These are phyloP conservation scores for Tricholomella constricta DNA, from an alignment of 768 basidiomycete genomes.

Conservation along the genomic window DNA sequence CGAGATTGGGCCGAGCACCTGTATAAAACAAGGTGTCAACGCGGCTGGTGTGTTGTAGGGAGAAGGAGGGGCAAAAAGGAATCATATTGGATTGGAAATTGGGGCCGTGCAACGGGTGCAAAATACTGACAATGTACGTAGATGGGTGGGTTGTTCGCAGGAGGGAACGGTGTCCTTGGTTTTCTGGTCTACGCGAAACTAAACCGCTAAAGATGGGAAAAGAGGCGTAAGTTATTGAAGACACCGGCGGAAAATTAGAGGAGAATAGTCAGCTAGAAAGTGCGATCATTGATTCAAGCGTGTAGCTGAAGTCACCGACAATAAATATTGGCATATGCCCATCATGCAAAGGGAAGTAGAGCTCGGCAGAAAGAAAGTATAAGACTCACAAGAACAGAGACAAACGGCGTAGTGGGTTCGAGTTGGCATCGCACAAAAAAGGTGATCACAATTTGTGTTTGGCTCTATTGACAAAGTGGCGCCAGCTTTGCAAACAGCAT, in stretches of 20 bases:
- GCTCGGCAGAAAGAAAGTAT: neutral
- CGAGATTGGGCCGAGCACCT: conserved; percentile 6
- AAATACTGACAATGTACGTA: conserved; percentile 21
- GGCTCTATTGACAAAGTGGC: conserved; percentile 32
- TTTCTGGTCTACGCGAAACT: neutral
- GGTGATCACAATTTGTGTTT: conserved; percentile 23
- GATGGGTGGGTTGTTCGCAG: neutral
- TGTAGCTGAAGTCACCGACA: conserved; percentile 57
- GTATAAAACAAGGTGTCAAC: conserved; percentile 15
- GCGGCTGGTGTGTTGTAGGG: neutral
- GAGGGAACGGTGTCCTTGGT: neutral
- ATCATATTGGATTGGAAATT: conserved; percentile 13
- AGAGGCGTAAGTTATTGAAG: conserved; percentile 1
- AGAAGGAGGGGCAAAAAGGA: neutral
- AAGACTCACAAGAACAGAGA: conserved; percentile 29
- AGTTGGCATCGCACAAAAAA: conserved; percentile 5
- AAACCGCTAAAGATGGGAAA: neutral
- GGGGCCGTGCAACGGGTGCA: conserved; percentile 1
- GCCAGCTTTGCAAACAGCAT: conserved; percentile 23
- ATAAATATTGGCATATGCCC: conserved; percentile 63
- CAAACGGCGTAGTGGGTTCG: conserved; percentile 5
- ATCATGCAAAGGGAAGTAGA: conserved; percentile 40
- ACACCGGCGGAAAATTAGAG: conserved; percentile 10
- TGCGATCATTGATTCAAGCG: conserved; percentile 48
- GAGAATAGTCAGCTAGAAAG: conserved; percentile 43